These are phyloP conservation scores for Agarophyton chilense DNA, from an alignment of 23 red algal genomes.

Conservation along the genomic window DNA sequence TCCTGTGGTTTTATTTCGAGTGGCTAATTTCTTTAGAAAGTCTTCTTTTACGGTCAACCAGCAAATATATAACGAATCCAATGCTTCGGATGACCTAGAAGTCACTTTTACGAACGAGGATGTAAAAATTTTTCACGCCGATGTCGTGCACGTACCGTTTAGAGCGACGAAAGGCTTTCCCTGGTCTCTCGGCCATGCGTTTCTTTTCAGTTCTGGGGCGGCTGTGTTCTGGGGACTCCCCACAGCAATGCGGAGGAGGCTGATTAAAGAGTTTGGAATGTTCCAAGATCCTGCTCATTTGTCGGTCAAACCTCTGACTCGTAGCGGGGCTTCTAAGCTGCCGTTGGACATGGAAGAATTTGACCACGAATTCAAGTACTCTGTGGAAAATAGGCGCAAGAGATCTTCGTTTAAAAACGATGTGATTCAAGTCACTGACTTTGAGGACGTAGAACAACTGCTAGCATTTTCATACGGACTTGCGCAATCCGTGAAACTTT, in stretches of 20 bases:
- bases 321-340: neutral
- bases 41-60: neutral
- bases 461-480: conserved; percentile 94
- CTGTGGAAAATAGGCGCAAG: conserved; percentile 25
- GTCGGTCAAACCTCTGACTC: conserved; percentile 1
- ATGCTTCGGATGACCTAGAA: too few species aligned
- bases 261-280: conserved; percentile 39
- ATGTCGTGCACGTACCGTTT: conserved; percentile 24
- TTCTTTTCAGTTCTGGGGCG: conserved; percentile 92
- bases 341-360: conserved; percentile 76
- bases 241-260: conserved; percentile 39
- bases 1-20: conserved; percentile 23
- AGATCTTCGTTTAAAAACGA: conserved; percentile 77
- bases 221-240: conserved; percentile 93
- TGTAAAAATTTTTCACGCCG: conserved; percentile 8
- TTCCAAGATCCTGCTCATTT: conserved; percentile 6
- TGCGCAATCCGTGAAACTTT: conserved; percentile 90
- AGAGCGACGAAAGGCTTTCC: neutral
- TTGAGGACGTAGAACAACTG: conserved; percentile 61
- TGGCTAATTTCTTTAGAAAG: conserved; percentile 11
- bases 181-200: conserved; percentile 47
- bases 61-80: neutral
- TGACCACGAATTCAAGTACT: conserved; percentile 95
- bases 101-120: conserved; percentile 3
- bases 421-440: conserved; percentile 72